phyloP scores from a whole-genome alignment of 352 stramenopile species.

The Pythium grandisporangium region DNA sequence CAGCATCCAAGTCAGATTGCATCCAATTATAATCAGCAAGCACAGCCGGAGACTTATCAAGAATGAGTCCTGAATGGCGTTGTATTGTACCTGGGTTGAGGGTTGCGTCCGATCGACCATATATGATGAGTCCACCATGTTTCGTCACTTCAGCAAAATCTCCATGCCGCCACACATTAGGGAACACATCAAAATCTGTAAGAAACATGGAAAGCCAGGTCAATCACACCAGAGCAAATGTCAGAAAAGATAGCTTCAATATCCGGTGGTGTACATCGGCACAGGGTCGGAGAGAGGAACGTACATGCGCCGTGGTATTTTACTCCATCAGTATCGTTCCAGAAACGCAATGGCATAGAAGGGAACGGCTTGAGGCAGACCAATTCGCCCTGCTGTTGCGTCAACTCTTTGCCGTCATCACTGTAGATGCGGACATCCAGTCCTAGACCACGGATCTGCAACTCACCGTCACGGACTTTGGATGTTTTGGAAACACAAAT shows the following conservation, averaged over 20 bases:
- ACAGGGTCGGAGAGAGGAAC: conserved; percentile 8
- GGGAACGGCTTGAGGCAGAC: conserved; percentile 75
- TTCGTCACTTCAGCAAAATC: conserved; percentile 72
- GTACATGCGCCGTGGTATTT: conserved; percentile 73
- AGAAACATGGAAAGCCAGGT: neutral
- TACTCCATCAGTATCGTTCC: conserved; percentile 57
- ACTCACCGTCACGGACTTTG: conserved; percentile 60
- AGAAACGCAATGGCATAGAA: conserved; percentile 79
- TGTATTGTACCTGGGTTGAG: conserved; percentile 52
- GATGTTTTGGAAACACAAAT: neutral
- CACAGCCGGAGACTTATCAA: too few relatives aligned
- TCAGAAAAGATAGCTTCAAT: conserved; percentile 15
- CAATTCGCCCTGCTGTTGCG: conserved; percentile 45
- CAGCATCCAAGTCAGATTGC: too few relatives aligned
- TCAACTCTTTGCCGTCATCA: conserved; percentile 41
- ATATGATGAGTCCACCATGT: conserved; percentile 57
- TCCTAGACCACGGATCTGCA: conserved; percentile 72
- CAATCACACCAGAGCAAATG: conserved; percentile 12
- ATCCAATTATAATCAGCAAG: too few relatives aligned
- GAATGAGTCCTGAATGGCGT: too few relatives aligned
- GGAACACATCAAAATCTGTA: conserved; percentile 72
- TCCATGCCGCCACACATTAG: conserved; percentile 70
- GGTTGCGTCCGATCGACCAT: conserved; percentile 70
- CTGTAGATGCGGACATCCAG: conserved; percentile 72
- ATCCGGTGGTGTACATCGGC: too few relatives aligned